Conservation (phyloP, 306 rosid species). For the Cercis canadensis region DNA sequence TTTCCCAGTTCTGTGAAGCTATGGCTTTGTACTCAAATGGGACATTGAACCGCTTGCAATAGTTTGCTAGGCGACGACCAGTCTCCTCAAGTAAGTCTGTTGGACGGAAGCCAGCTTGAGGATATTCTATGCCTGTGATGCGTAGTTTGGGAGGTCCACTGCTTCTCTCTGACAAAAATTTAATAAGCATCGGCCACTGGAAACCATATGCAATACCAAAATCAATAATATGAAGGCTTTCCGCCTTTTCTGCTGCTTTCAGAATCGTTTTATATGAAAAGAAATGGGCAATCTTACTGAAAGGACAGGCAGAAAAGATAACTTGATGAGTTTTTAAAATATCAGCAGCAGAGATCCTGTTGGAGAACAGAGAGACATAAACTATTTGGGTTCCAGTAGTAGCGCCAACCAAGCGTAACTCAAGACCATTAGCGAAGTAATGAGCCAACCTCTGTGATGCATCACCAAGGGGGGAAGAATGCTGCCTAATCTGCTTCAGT, state of each 20-base stretch:
- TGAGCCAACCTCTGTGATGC: constrained; percentile 53
- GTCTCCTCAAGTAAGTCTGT: constrained; percentile 48
- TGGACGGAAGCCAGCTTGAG: constrained; percentile 57
- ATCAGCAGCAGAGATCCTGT: constrained; percentile 45
- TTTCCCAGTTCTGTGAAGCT: constrained; percentile 52
- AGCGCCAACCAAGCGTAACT: constrained; percentile 52
- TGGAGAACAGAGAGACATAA: constrained; percentile 33
- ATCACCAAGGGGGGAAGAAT: constrained; percentile 55
- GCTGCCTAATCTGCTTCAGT: constrained; percentile 48
- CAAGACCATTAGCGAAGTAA: constrained; percentile 52
- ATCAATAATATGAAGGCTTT: constrained; percentile 49
- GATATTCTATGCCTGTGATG: constrained; percentile 57
- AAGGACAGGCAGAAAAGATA: constrained; percentile 44
- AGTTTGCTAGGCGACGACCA: constrained; percentile 51
- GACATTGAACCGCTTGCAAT: constrained; percentile 53
- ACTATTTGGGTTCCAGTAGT: constrained; percentile 32
- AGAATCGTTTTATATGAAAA: constrained; percentile 44
- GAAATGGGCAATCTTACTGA: constrained; percentile 35
- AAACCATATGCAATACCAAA: constrained; percentile 62
- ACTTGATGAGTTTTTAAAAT: constrained; percentile 45
- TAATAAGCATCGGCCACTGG: constrained; percentile 61
- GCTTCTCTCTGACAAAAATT: constrained; percentile 40
- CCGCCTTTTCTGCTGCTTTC: constrained; percentile 43
- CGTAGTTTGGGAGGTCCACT: constrained; percentile 60
- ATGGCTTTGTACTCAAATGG: constrained; percentile 52